Percentiles rank a stretch among this genome's conserved stretches.
phyloP scores from a whole-genome alignment of 352 stramenopile species.

The Pythium graminicola region DNA sequence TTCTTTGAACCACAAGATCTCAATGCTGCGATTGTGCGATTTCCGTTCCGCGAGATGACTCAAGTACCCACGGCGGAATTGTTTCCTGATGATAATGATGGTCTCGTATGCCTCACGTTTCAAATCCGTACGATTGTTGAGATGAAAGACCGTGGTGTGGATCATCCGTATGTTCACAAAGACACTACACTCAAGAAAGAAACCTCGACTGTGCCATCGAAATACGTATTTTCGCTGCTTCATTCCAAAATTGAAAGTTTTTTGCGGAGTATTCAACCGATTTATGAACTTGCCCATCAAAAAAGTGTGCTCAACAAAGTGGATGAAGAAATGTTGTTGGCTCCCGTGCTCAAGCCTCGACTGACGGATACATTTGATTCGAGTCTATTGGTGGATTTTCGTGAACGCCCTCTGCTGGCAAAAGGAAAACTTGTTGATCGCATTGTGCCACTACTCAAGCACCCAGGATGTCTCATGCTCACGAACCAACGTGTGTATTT shows the following conservation, averaged over 20 bases:
- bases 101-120: conserved; percentile 60
- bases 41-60: conserved; percentile 83
- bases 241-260: conserved; percentile 84
- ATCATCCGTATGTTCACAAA: conserved; percentile 72
- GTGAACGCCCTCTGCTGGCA: conserved; percentile 69
- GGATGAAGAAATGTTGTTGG: conserved; percentile 75
- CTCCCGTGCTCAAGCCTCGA: conserved; percentile 58
- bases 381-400: conserved; percentile 85
- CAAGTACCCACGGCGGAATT: conserved; percentile 51
- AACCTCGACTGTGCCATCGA: conserved; percentile 22
- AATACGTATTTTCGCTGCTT: conserved; percentile 78
- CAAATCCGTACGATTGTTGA: conserved; percentile 51
- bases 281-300: conserved; percentile 58
- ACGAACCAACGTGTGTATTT: conserved; percentile 88
- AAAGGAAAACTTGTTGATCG: conserved; percentile 78
- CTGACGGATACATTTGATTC: conserved; percentile 85
- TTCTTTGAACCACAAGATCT: conserved; percentile 90
- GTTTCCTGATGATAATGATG: conserved; percentile 37
- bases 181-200: conserved; percentile 27
- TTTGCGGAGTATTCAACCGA: conserved; percentile 54
- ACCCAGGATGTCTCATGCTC: conserved; percentile 89
- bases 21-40: conserved; percentile 72
- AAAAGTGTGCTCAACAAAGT: conserved; percentile 77
- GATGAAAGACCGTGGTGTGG: conserved; percentile 84
- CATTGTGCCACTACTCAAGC: conserved; percentile 88